A percentile compares a stretch with the other conserved stretches of the same genome.
phyloP scores from a whole-genome alignment of 495 filamentous ascomycete genomes.

The Achaetomiella virescens region DNA sequence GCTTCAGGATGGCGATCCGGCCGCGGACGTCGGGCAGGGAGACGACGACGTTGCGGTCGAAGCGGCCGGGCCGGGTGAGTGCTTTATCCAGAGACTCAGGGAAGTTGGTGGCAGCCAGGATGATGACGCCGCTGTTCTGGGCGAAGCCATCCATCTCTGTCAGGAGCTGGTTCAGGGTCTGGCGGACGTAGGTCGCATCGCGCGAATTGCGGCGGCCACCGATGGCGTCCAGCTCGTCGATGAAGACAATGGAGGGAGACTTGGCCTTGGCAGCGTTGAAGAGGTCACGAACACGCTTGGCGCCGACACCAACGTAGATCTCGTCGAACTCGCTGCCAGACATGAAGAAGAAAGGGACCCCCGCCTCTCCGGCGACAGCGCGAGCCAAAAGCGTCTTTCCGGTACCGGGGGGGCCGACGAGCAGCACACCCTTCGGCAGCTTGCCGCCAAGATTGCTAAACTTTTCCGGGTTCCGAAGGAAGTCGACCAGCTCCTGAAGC shows the following conservation, averaged over 20 bases:
- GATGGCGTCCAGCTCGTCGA: conserved; percentile 95
- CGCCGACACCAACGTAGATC: conserved; percentile 95
- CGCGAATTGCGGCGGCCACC: conserved; percentile 88
- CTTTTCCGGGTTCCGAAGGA: conserved; percentile 82
- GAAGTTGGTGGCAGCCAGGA: conserved; percentile 93
- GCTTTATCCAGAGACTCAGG: conserved; percentile 92
- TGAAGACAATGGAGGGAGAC: conserved; percentile 94
- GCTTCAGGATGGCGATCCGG: conserved; percentile 81
- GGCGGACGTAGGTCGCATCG: conserved; percentile 93
- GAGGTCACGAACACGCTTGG: conserved; percentile 95
- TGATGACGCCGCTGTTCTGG: conserved; percentile 87
- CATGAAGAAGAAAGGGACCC: conserved; percentile 99
- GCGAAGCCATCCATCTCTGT: conserved; percentile 98
- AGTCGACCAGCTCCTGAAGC: conserved; percentile 93
- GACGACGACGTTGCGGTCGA: conserved; percentile 85
- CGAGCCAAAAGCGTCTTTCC: conserved; percentile 97
- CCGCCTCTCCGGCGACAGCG: conserved; percentile 93
- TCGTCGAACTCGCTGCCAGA: conserved; percentile 98
- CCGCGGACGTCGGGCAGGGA: conserved; percentile 93
- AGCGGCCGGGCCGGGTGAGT: conserved; percentile 86
- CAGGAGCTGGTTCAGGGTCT: conserved; percentile 93
- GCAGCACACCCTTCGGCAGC: conserved; percentile 89
- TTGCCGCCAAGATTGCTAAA: conserved; percentile 92
- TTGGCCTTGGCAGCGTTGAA: conserved; percentile 82
- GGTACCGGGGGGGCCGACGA: conserved; percentile 93